A percentile compares a stretch with the other conserved stretches of the same genome.
These are phyloP conservation scores for Graphiopsis chlorocephala DNA, from an alignment of 2,329 filamentous ascomycete genomes.

Conservation along the genomic window DNA sequence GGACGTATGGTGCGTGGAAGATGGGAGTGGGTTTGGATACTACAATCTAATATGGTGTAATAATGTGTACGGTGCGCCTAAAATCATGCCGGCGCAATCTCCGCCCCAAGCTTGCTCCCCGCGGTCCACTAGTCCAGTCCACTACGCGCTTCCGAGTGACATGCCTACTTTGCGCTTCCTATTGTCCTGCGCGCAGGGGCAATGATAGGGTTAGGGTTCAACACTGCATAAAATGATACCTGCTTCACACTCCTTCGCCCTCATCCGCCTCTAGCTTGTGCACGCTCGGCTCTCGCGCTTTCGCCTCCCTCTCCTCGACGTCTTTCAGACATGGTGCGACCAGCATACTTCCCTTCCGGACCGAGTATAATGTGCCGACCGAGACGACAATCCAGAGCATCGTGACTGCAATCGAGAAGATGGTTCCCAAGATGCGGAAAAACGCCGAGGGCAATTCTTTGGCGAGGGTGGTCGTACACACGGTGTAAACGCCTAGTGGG, in stretches of 20 bases:
- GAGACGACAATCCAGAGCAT: conserved; percentile 56
- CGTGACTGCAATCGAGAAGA: conserved; percentile 51
- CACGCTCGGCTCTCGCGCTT: background rate
- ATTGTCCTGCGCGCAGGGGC: too few species aligned
- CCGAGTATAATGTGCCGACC: conserved; percentile 46
- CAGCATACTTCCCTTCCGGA: conserved; percentile 48
- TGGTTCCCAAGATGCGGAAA: conserved; percentile 55
- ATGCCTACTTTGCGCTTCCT: too few species aligned
- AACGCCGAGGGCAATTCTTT: conserved; percentile 53
- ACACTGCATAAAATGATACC: background rate
- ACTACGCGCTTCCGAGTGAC: conserved; percentile 1
- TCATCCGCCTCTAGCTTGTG: background rate
- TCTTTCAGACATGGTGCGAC: conserved; percentile 50
- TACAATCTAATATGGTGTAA: background rate
- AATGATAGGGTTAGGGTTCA: too few species aligned
- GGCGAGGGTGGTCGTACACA: conserved; percentile 47
- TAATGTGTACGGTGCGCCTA: background rate
- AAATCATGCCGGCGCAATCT: background rate
- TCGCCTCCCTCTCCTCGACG: conserved; percentile 10
- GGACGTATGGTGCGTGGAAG: too few species aligned
- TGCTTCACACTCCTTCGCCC: background rate
- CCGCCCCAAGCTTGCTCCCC: background rate
- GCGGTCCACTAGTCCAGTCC: background rate
- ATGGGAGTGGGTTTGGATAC: background rate
- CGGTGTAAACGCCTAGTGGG: conserved; percentile 56